A percentile compares a stretch with the other conserved stretches of the same genome.
Conservation (phyloP, 768 basidiomycete genomes). For the Kwoniella pini region DNA sequence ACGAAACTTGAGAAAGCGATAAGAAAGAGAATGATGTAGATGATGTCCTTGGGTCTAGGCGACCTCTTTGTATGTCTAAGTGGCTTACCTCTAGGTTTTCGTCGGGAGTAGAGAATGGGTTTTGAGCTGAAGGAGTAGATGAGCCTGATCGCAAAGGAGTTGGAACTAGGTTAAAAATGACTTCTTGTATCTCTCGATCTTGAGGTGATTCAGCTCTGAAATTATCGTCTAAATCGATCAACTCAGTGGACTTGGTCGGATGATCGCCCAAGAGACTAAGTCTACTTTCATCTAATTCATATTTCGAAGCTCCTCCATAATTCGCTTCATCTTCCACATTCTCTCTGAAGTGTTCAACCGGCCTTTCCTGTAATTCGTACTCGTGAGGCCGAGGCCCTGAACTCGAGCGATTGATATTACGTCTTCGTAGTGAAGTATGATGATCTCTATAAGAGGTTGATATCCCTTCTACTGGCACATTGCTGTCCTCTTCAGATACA, state of each 20-base stretch:
- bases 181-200: constrained; percentile 32
- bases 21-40: constrained; percentile 39
- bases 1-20: constrained; percentile 28
- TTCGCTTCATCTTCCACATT: background rate
- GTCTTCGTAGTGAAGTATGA: constrained; percentile 13
- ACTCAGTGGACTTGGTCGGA: background rate
- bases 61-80: too few species aligned
- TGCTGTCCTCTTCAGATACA: background rate
- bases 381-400: background rate
- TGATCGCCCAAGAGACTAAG: background rate
- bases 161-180: constrained; percentile 29
- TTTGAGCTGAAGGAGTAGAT: constrained; percentile 8
- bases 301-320: constrained; percentile 5
- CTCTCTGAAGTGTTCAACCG: background rate
- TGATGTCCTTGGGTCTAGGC: background rate
- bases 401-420: background rate
- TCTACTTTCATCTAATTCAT: constrained; percentile 13
- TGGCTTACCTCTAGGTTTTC: background rate
- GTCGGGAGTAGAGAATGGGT: constrained; percentile 11
- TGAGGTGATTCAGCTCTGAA: constrained; percentile 9
- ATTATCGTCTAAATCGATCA: constrained; percentile 2
- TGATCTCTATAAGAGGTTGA: constrained; percentile 19
- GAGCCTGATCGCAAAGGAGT: constrained; percentile 2
- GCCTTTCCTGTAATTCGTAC: too few species aligned
- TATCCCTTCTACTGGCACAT: background rate